Percentiles rank a stretch among this genome's conserved stretches.
Evolutionary conservation across 2,329 filamentous ascomycete species (phyloP).

Genomic region (Keithomyces neogunnii): DNA sequence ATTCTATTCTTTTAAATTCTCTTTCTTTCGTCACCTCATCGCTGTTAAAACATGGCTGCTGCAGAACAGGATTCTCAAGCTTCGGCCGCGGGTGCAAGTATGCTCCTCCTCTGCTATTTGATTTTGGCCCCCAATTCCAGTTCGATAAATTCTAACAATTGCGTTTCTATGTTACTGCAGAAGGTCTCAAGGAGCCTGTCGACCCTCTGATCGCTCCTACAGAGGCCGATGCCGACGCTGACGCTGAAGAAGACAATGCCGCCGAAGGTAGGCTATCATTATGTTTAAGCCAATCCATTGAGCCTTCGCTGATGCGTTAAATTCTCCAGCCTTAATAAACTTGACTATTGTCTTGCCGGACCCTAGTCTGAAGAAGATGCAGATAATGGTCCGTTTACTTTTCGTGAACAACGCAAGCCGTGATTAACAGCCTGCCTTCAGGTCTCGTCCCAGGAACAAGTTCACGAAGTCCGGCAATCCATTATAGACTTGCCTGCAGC

Average conservation of each 20-base stretch:
- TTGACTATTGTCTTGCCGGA: slow-evolving; percentile 77
- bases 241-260: slow-evolving; percentile 21
- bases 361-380: slow-evolving; percentile 61
- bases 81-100: slow-evolving; percentile 15
- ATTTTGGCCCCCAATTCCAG: neutral
- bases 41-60: slow-evolving; percentile 22
- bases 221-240: slow-evolving; percentile 19
- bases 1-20: slow-evolving; percentile 6
- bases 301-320: neutral
- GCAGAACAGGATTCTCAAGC: slow-evolving; percentile 17
- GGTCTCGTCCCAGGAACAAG: slow-evolving; percentile 89
- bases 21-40: slow-evolving; percentile 5
- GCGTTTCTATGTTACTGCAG: neutral
- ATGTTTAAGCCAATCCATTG: neutral
- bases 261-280: slow-evolving; percentile 22
- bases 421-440: slow-evolving; percentile 23
- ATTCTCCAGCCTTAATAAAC: slow-evolving; percentile 40
- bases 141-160: neutral
- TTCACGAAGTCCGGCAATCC: slow-evolving; percentile 94
- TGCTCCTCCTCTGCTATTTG: neutral
- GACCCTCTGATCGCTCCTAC: slow-evolving; percentile 16
- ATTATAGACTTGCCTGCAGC: slow-evolving; percentile 89
- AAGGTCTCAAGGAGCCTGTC: slow-evolving; percentile 16
- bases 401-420: neutral
- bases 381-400: slow-evolving; percentile 63